Evolutionary conservation across 352 stramenopile species (phyloP).

Genomic region (Phytopythium helicoides): DNA sequence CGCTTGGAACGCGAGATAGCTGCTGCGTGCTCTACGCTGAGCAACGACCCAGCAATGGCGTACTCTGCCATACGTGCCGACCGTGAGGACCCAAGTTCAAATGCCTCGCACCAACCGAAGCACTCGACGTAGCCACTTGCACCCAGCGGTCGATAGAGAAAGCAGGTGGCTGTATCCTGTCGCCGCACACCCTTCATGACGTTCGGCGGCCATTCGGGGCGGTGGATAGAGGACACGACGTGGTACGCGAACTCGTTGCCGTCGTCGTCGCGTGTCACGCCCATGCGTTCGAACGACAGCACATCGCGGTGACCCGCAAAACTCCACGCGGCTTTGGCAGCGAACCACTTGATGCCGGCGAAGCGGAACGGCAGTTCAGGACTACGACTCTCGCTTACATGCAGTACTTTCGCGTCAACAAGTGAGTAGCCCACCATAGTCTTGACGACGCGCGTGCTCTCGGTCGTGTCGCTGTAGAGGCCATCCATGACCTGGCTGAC

Average conservation of each 20-base stretch:
- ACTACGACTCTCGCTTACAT: constrained; percentile 25
- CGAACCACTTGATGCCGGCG: constrained; percentile 51
- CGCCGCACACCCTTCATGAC: constrained; percentile 31
- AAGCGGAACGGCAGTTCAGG: constrained; percentile 36
- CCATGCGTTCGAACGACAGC: constrained; percentile 46
- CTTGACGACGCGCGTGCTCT: constrained; percentile 31
- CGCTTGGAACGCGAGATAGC: constrained; percentile 23
- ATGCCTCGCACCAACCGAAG: constrained; percentile 36
- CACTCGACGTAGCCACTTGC: constrained; percentile 28
- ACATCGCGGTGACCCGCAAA: constrained; percentile 28
- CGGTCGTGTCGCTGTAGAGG: constrained; percentile 41
- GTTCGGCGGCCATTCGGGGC: constrained; percentile 37
- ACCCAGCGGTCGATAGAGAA: constrained; percentile 27
- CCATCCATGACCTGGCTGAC: constrained; percentile 44
- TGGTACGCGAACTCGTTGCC: constrained; percentile 42
- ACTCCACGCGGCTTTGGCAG: constrained; percentile 22
- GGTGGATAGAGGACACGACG: constrained; percentile 39
- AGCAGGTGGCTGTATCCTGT: constrained; percentile 31
- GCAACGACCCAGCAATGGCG: constrained; percentile 26
- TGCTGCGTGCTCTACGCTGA: constrained; percentile 27
- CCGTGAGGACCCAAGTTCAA: constrained; percentile 21
- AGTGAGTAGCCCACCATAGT: constrained; percentile 34
- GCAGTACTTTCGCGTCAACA: constrained; percentile 27
- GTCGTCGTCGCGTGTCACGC: constrained; percentile 18
- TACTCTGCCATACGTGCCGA: constrained; percentile 31